Percentiles rank a stretch among this genome's conserved stretches.
These are phyloP conservation scores for Podospora australis DNA, from an alignment of 495 filamentous ascomycete species.

Conservation along the genomic window DNA sequence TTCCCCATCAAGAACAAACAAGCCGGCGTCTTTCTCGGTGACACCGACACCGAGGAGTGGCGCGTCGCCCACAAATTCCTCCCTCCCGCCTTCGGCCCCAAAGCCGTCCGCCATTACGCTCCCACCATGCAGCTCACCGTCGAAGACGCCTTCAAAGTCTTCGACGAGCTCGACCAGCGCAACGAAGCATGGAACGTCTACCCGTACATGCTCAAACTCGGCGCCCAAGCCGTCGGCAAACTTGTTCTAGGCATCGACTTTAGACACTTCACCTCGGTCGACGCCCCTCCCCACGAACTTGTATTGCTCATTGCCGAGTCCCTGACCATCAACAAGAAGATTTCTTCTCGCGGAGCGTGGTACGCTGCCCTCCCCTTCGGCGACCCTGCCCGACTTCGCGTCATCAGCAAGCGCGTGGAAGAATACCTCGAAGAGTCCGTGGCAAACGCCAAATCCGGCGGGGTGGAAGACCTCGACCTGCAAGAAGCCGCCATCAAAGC, in stretches of 20 bases:
- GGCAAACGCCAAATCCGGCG: slow-evolving; percentile 27
- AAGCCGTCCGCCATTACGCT: slow-evolving; percentile 50
- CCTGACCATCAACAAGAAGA: too few relatives aligned
- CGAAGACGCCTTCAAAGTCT: slow-evolving; percentile 40
- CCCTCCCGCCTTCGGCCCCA: slow-evolving; percentile 47
- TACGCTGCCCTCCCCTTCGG: slow-evolving; percentile 47
- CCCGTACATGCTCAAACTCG: slow-evolving; percentile 55
- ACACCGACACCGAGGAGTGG: slow-evolving; percentile 46
- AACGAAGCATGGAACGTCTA: slow-evolving; percentile 52
- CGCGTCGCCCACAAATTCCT: slow-evolving; percentile 49
- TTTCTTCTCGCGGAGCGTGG: too few relatives aligned
- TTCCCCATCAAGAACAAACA: slow-evolving; percentile 39
- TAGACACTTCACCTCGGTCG: not conserved
- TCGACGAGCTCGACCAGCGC: slow-evolving; percentile 45
- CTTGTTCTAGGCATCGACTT: not conserved
- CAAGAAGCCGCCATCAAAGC: slow-evolving; percentile 45
- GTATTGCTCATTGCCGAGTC: too few relatives aligned
- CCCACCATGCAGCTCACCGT: slow-evolving; percentile 47
- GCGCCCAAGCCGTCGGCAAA: not conserved
- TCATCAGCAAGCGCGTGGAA: slow-evolving; percentile 24
- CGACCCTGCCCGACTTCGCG: slow-evolving; percentile 34
- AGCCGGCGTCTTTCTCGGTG: slow-evolving; percentile 47
- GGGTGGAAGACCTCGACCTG: slow-evolving; percentile 41
- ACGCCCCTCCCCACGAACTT: too few relatives aligned
- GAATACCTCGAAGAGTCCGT: slow-evolving; percentile 34